Evolutionary conservation across 257 asterid genomes (phyloP).

Genomic region (Misopates orontium): DNA sequence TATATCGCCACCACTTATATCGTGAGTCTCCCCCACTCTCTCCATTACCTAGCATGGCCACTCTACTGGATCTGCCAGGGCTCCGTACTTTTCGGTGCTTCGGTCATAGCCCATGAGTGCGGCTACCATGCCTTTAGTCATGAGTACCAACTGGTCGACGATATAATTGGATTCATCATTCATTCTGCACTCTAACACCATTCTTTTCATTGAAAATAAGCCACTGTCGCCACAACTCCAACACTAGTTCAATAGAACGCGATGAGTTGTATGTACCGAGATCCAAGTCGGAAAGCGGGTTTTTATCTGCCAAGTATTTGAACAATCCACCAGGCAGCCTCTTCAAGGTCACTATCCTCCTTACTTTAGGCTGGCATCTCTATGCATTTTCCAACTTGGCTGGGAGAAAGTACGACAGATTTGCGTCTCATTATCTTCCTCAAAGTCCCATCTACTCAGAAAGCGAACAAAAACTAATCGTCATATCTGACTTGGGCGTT

Average conservation of each 20-base stretch:
- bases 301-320: too few relatives aligned
- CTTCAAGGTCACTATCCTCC: too few relatives aligned
- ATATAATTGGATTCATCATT: conserved; percentile 59
- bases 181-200: conserved; percentile 66
- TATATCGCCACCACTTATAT: conserved; percentile 46
- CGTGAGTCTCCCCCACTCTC: conserved; percentile 41
- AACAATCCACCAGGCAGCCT: too few relatives aligned
- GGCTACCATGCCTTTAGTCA: too few relatives aligned
- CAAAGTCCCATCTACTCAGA: conserved; percentile 64
- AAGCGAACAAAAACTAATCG: conserved; percentile 61
- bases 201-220: conserved; percentile 71
- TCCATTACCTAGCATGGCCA: conserved; percentile 51
- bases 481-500: conserved; percentile 57
- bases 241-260: conserved; percentile 61
- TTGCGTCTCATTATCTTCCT: conserved; percentile 70
- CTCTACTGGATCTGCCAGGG: conserved; percentile 54
- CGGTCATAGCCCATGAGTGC: too few relatives aligned
- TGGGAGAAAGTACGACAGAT: conserved; percentile 60
- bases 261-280: conserved; percentile 72
- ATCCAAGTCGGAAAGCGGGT: conserved; percentile 19
- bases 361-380: conserved; percentile 48
- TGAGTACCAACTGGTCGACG: conserved; percentile 28
- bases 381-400: conserved; percentile 62
- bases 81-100: conserved; percentile 27
- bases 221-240: conserved; percentile 72